Conservation (phyloP, 768 basidiomycete genomes). For the Amanita jacksonii region DNA sequence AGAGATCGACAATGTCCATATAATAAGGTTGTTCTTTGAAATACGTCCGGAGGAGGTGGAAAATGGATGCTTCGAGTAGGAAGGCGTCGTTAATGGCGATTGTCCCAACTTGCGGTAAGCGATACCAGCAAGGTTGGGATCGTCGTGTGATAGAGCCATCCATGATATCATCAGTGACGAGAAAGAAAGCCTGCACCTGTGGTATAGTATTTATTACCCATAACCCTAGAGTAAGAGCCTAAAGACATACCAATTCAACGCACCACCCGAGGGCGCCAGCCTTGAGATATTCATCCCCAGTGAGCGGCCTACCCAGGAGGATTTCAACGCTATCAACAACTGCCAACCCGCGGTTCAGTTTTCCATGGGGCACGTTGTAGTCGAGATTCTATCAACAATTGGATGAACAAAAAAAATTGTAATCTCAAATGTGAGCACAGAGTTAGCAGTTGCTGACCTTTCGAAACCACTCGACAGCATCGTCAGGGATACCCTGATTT, state of each 20-base stretch:
- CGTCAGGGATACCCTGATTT: constrained; percentile 68
- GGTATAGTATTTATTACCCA: constrained; percentile 1
- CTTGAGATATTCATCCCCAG: constrained; percentile 81
- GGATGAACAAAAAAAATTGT: neutral
- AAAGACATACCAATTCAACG: constrained; percentile 77
- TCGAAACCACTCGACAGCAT: constrained; percentile 79
- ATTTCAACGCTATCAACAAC: constrained; percentile 92
- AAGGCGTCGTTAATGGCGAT: constrained; percentile 95
- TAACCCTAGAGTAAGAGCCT: neutral
- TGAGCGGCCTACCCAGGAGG: constrained; percentile 57
- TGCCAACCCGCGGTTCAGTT: constrained; percentile 94
- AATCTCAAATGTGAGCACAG: neutral
- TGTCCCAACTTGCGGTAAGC: constrained; percentile 49
- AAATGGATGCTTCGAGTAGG: constrained; percentile 94
- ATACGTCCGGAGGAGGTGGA: constrained; percentile 78
- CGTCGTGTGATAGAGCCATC: constrained; percentile 89
- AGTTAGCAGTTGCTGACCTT: constrained; percentile 59
- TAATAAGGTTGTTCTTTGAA: constrained; percentile 79
- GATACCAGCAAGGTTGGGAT: constrained; percentile 94
- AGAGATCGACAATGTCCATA: constrained; percentile 81
- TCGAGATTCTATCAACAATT: constrained; percentile 54
- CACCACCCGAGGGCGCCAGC: constrained; percentile 91
- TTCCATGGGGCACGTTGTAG: constrained; percentile 94
- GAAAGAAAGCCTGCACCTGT: constrained; percentile 95
- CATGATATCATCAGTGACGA: constrained; percentile 98